Evolutionary conservation across 2,329 filamentous ascomycete species (phyloP).

Genomic region (Monilinia fructigena): DNA sequence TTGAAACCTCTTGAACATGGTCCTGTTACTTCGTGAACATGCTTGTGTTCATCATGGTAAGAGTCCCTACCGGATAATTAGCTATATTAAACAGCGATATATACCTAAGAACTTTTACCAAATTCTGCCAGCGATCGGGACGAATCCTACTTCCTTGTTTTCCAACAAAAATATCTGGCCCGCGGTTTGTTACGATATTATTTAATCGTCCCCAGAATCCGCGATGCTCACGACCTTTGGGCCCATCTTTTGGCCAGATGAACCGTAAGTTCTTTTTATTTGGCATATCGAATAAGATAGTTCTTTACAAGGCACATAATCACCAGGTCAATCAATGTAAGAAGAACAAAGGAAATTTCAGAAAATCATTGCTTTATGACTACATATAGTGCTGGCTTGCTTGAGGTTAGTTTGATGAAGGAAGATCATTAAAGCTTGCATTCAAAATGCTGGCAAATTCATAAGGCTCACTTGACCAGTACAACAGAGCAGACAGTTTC

Average conservation of each 20-base stretch:
- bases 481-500: neutral
- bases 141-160: conserved; percentile 28
- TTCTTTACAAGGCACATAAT: neutral
- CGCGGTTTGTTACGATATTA: conserved; percentile 43
- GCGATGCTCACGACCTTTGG: conserved; percentile 31
- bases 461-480: neutral
- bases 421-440: neutral
- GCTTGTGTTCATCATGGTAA: conserved; percentile 30
- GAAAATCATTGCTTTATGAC: neutral
- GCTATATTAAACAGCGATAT: neutral
- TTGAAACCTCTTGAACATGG: conserved; percentile 24
- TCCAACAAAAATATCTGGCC: conserved; percentile 45
- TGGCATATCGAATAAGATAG: neutral
- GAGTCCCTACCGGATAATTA: conserved; percentile 35
- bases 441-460: neutral
- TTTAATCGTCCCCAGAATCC: conserved; percentile 38
- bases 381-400: conserved; percentile 9
- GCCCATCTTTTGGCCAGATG: conserved; percentile 39
- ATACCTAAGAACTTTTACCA: conserved; percentile 28
- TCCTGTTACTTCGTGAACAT: conserved; percentile 22
- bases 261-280: conserved; percentile 29
- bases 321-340: neutral
- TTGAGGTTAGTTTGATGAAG: neutral
- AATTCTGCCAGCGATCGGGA: conserved; percentile 38
- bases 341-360: neutral